Evolutionary conservation across 495 filamentous ascomycete genomes (phyloP).

Genomic region (Aeminium ludgeri): DNA sequence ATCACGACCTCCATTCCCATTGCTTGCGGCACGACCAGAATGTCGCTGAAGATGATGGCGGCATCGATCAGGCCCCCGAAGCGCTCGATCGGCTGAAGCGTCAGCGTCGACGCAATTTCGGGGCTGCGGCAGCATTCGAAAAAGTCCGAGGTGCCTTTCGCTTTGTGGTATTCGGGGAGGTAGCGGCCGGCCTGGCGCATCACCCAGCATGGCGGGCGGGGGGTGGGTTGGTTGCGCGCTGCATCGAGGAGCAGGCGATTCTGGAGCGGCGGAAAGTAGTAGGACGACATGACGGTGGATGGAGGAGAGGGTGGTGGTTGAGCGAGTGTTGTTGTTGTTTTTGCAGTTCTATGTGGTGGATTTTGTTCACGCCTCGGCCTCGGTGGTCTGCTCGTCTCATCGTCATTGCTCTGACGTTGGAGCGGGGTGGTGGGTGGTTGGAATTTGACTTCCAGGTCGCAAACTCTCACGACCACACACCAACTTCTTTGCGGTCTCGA

Average conservation of each 20-base stretch:
- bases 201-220: conserved; percentile 90
- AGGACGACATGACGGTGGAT: not conserved
- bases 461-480: no score
- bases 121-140: conserved; percentile 91
- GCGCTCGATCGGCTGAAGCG: conserved; percentile 83
- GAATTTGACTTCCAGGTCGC: no score
- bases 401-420: no score
- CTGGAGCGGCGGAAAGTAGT: conserved; percentile 54
- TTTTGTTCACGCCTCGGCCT: no score
- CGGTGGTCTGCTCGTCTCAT: no score
- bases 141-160: conserved; percentile 78
- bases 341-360: no score
- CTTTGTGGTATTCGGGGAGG: conserved; percentile 92
- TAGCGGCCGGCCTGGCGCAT: conserved; percentile 98
- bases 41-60: conserved; percentile 97
- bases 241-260: conserved; percentile 84
- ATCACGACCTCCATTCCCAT: conserved; percentile 96
- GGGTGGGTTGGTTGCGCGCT: conserved; percentile 73
- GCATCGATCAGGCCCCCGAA: conserved; percentile 84
- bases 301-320: not conserved
- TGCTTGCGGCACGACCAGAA: conserved; percentile 91
- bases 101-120: conserved; percentile 79
- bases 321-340: no score
- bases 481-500: no score
- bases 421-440: no score